A percentile compares a stretch with the other conserved stretches of the same genome.
Conservation (phyloP, 257 asterid genomes). For the Solanum etuberosum region DNA sequence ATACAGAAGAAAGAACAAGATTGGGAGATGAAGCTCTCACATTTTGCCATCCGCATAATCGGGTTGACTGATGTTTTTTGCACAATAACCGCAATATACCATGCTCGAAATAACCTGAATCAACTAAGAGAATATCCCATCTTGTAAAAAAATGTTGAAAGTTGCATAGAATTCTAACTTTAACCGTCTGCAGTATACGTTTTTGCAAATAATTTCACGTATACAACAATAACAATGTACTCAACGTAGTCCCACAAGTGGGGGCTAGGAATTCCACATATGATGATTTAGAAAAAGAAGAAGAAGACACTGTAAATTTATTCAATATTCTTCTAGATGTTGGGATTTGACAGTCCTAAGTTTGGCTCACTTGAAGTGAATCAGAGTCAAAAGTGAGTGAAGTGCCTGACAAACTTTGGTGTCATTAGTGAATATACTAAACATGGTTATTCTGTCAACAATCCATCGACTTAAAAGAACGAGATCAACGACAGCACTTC, state of each 20-base stretch:
- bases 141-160: neutral
- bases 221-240: neutral
- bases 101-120: conserved; percentile 14
- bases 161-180: neutral
- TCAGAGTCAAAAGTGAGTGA: neutral
- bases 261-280: neutral
- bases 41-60: conserved; percentile 28
- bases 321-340: neutral
- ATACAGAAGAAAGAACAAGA: neutral
- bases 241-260: neutral
- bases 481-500: neutral
- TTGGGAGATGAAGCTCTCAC: conserved; percentile 19
- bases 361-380: neutral
- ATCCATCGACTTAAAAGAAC: neutral
- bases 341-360: neutral
- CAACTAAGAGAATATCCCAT: neutral
- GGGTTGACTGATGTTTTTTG: neutral
- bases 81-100: conserved; percentile 40
- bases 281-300: neutral
- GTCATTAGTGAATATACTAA: neutral
- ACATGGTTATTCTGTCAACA: neutral
- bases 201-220: neutral
- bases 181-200: neutral
- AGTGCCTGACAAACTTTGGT: neutral
- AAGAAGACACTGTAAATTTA: neutral